A percentile compares a stretch with the other conserved stretches of the same genome.
These are phyloP conservation scores for Alternaria consortialis DNA, from an alignment of 2,329 filamentous ascomycete genomes.

Conservation along the genomic window DNA sequence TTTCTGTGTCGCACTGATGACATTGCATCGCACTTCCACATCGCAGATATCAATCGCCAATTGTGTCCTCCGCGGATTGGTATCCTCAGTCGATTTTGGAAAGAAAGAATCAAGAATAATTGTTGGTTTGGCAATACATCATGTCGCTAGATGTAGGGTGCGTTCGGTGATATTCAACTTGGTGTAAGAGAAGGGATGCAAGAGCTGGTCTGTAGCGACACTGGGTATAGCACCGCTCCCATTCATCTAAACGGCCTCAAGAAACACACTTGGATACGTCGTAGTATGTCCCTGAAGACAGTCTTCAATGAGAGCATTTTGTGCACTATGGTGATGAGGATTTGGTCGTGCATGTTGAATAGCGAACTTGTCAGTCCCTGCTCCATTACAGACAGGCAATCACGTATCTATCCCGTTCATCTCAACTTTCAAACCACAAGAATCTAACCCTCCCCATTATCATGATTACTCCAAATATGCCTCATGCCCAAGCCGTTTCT, in stretches of 20 bases:
- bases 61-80: not conserved
- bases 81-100: too few species aligned
- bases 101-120: too few species aligned
- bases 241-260: not conserved
- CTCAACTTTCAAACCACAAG: not conserved
- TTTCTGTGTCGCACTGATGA: not conserved
- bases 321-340: not conserved
- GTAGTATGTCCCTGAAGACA: not conserved
- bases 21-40: not conserved
- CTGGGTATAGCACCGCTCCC: not conserved
- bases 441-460: not conserved
- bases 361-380: not conserved
- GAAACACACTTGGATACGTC: not conserved
- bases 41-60: not conserved
- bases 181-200: not conserved
- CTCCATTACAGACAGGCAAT: not conserved
- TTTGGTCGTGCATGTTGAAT: not conserved
- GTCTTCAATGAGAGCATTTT: not conserved
- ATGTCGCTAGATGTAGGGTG: too few species aligned
- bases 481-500: slow-evolving; percentile 62
- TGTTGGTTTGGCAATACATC: too few species aligned
- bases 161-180: not conserved
- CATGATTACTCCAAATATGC: slow-evolving; percentile 16
- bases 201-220: not conserved
- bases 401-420: not conserved